Conservation (phyloP, 2,329 filamentous ascomycete species). For the Colletotrichum viniferum region DNA sequence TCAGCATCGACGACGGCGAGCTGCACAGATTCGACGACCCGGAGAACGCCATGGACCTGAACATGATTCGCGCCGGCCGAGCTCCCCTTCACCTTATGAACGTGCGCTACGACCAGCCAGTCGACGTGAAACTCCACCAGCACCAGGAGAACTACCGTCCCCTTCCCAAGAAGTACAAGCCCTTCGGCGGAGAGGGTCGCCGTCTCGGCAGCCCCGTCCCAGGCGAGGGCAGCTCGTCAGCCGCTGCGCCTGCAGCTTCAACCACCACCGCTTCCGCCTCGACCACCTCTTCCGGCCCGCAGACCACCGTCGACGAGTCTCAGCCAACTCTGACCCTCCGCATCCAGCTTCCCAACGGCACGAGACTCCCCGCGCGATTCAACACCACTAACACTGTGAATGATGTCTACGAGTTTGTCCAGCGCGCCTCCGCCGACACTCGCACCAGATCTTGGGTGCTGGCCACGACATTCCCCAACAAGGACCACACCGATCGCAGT, state of each 20-base stretch:
- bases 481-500: conserved; percentile 74
- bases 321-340: conserved; percentile 74
- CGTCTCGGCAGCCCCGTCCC: conserved; percentile 80
- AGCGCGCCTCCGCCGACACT: conserved; percentile 63
- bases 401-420: conserved; percentile 78
- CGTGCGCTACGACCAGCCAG: conserved; percentile 74
- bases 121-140: conserved; percentile 80
- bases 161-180: conserved; percentile 77
- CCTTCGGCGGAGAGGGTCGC: conserved; percentile 74
- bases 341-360: conserved; percentile 80
- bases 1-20: conserved; percentile 83
- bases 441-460: conserved; percentile 70
- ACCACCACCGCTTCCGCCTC: conserved; percentile 29
- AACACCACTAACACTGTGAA: conserved; percentile 80
- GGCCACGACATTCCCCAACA: conserved; percentile 83
- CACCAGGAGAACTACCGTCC: conserved; percentile 75
- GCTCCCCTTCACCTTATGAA: conserved; percentile 81
- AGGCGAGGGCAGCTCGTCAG: conserved; percentile 44
- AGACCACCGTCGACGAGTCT: conserved; percentile 59
- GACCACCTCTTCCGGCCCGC: conserved; percentile 34
- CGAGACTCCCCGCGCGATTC: conserved; percentile 78
- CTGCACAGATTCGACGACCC: conserved; percentile 82
- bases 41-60: conserved; percentile 71
- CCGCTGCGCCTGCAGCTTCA: conserved; percentile 24
- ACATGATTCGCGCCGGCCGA: conserved; percentile 77